A percentile compares a stretch with the other conserved stretches of the same genome.
Conservation (phyloP, 257 asterid genomes). For the Penstemon eatonii region DNA sequence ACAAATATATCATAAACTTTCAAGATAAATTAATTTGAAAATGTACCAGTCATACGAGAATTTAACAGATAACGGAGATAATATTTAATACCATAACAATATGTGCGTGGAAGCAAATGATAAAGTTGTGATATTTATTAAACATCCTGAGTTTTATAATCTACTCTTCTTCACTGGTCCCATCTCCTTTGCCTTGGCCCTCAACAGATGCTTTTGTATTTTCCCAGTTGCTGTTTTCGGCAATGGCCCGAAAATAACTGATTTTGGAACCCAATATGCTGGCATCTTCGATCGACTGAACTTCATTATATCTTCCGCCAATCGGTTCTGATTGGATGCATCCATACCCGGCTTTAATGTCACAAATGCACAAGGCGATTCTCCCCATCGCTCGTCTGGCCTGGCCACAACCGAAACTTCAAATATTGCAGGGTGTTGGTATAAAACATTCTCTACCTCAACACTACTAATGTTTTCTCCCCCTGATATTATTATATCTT, state of each 20-base stretch:
- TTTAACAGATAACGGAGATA: too few relatives aligned
- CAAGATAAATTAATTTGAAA: too few relatives aligned
- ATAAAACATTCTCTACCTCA: constrained; percentile 83
- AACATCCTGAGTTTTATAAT: constrained; percentile 27
- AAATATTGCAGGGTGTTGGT: constrained; percentile 69
- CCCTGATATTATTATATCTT: constrained; percentile 90
- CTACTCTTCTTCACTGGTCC: constrained; percentile 77
- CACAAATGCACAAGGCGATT: constrained; percentile 94
- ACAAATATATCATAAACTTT: too few relatives aligned
- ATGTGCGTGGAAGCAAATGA: too few relatives aligned
- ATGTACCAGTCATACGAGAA: too few relatives aligned
- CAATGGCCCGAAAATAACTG: constrained; percentile 80
- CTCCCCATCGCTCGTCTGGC: constrained; percentile 93
- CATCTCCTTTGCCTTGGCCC: constrained; percentile 86
- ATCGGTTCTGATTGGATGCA: constrained; percentile 35
- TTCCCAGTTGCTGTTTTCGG: constrained; percentile 98
- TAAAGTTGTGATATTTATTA: background rate
- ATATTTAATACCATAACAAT: too few relatives aligned
- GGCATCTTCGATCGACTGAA: constrained; percentile 84
- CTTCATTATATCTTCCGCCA: constrained; percentile 75
- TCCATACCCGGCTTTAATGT: constrained; percentile 58
- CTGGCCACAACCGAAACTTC: constrained; percentile 92
- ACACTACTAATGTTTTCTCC: constrained; percentile 94
- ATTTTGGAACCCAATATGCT: constrained; percentile 79
- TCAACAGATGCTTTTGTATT: constrained; percentile 87